Evolutionary conservation across 2,329 filamentous ascomycete species (phyloP).

Genomic region (Dryadomyces quercivorus): DNA sequence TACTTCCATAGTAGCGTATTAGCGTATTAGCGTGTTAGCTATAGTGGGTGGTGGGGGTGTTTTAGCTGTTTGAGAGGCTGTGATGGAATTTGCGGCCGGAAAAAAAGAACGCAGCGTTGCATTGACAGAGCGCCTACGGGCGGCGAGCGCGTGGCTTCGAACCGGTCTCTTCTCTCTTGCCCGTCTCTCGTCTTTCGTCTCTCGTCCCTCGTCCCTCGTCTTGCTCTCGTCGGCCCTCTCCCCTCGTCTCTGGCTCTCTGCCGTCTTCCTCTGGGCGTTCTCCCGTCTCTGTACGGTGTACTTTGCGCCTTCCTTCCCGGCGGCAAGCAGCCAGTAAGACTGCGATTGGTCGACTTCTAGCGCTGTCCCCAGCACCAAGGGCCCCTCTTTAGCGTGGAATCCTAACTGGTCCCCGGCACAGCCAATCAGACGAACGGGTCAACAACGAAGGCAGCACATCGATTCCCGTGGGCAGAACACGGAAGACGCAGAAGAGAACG

Average conservation of each 20-base stretch:
- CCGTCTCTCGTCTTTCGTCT: no score
- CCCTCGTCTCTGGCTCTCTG: no score
- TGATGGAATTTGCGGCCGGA: background rate
- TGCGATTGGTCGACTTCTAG: background rate
- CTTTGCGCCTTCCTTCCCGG: background rate
- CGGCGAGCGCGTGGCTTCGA: background rate
- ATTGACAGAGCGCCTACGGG: background rate
- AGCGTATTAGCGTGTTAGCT: background rate
- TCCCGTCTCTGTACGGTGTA: background rate
- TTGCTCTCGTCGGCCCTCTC: no score
- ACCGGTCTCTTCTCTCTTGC: background rate
- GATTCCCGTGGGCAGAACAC: background rate
- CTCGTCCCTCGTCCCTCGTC: no score
- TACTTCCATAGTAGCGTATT: no score
- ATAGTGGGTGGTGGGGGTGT: background rate
- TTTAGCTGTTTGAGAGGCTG: background rate
- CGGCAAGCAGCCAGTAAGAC: slow-evolving; percentile 1
- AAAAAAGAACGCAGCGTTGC: background rate
- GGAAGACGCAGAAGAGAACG: no score
- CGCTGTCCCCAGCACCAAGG: background rate
- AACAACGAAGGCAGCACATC: background rate
- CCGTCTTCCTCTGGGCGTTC: no score
- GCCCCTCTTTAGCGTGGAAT: background rate
- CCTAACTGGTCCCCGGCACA: background rate
- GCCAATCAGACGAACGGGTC: background rate